Conservation (phyloP, 2,329 filamentous ascomycete species). For the Phaeosphaeria sp. region DNA sequence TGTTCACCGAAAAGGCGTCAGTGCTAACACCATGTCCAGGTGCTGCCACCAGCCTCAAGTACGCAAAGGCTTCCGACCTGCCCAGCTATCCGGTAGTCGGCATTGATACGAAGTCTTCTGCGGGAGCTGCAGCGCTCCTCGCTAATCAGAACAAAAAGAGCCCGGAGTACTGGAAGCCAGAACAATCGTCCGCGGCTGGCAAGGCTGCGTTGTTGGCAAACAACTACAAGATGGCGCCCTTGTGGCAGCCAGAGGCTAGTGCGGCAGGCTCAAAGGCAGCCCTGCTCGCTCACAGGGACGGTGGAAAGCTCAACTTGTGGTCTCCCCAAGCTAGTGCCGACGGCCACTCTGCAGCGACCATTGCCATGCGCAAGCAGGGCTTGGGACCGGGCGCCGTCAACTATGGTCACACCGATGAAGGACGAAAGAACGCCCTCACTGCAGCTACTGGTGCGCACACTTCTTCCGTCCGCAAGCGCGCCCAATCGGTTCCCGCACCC, state of each 20-base stretch:
- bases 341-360: conserved; percentile 73
- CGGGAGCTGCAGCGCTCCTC: conserved; percentile 75
- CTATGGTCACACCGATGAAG: conserved; percentile 57
- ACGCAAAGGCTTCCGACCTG: conserved; percentile 74
- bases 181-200: conserved; percentile 63
- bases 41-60: conserved; percentile 69
- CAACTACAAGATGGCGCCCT: conserved; percentile 66
- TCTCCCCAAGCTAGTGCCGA: conserved; percentile 56
- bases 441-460: conserved; percentile 82
- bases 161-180: conserved; percentile 71
- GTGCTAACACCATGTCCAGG: conserved; percentile 50
- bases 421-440: conserved; percentile 70
- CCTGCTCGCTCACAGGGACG: conserved; percentile 66
- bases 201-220: conserved; percentile 66
- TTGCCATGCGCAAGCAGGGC: conserved; percentile 66
- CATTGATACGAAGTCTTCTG: conserved; percentile 65
- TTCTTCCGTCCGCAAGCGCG: conserved; percentile 61
- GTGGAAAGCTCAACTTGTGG: conserved; percentile 60
- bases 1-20: conserved; percentile 7
- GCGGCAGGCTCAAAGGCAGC: conserved; percentile 77
- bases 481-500: conserved; percentile 64
- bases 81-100: conserved; percentile 76
- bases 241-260: conserved; percentile 70
- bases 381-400: conserved; percentile 53
- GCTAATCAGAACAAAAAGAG: conserved; percentile 75